A percentile compares a stretch with the other conserved stretches of the same genome.
Evolutionary conservation across 2,329 filamentous ascomycete species (phyloP).

Genomic region (Aspergillus eucalypticola): DNA sequence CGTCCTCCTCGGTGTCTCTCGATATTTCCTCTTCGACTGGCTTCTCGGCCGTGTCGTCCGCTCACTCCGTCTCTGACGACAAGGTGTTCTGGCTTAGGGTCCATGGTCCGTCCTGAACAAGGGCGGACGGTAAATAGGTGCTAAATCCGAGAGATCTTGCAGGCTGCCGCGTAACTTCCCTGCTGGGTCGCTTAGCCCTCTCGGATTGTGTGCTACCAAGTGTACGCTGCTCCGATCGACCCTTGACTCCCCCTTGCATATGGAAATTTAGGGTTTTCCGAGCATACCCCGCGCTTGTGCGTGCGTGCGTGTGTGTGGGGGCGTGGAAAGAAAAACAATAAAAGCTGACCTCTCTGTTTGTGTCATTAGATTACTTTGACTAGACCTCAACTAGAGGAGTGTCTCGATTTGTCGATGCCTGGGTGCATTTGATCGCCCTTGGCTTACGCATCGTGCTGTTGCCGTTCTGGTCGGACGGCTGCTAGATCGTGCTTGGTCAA

Average conservation of each 20-base stretch:
- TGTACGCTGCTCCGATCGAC: background rate
- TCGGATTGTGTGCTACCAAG: background rate
- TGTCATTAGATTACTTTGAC: conserved; percentile 4
- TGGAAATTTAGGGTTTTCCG: background rate
- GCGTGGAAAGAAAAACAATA: no score
- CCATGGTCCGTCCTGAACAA: conserved; percentile 53
- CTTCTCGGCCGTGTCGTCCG: conserved; percentile 15
- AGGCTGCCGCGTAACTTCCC: background rate
- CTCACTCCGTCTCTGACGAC: conserved; percentile 28
- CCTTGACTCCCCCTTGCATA: background rate
- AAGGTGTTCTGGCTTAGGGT: conserved; percentile 50
- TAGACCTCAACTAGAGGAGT: conserved; percentile 3
- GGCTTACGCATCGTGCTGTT: conserved; percentile 11
- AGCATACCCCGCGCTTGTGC: background rate
- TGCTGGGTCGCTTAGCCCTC: background rate
- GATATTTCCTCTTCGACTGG: conserved; percentile 18
- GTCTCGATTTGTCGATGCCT: conserved; percentile 11
- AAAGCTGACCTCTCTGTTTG: background rate
- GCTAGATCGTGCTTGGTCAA: conserved; percentile 2
- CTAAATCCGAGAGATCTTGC: conserved; percentile 9
- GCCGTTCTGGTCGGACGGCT: conserved; percentile 1
- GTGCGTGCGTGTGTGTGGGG: background rate
- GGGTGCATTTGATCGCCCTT: conserved; percentile 15
- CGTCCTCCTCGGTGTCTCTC: conserved; percentile 17
- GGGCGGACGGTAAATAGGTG: conserved; percentile 52